Percentiles rank a stretch among this genome's conserved stretches.
These are phyloP conservation scores for Crithidia fasciculata DNA, from an alignment of 208 protist species.

Conservation along the genomic window DNA sequence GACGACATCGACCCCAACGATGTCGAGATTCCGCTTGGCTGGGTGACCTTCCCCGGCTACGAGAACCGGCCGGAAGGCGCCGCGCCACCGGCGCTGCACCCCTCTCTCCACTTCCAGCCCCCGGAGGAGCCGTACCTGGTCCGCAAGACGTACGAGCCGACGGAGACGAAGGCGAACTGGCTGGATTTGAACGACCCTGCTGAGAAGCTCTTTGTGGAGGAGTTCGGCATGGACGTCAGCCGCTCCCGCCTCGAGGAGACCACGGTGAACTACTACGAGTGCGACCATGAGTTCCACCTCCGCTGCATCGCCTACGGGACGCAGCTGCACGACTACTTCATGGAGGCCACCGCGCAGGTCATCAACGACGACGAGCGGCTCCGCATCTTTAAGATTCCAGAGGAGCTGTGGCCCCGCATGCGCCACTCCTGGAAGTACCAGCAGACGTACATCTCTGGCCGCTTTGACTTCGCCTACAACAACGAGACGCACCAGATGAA, in stretches of 20 bases:
- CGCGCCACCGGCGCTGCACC: conserved; percentile 55
- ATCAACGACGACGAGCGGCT: conserved; percentile 80
- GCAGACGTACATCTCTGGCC: conserved; percentile 77
- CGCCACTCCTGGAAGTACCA: conserved; percentile 81
- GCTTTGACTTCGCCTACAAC: conserved; percentile 92
- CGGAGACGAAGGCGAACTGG: conserved; percentile 59
- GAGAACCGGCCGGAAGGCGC: conserved; percentile 55
- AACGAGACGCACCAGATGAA: conserved; percentile 76
- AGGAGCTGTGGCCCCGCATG: conserved; percentile 88
- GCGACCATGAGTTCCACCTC: conserved; percentile 78
- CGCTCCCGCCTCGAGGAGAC: conserved; percentile 61
- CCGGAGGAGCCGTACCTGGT: conserved; percentile 55
- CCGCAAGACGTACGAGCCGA: conserved; percentile 65
- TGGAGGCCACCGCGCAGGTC: conserved; percentile 87
- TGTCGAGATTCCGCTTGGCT: conserved; percentile 73
- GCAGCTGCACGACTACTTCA: conserved; percentile 83
- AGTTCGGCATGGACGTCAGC: conserved; percentile 82
- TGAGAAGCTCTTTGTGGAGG: conserved; percentile 75
- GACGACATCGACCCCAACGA: conserved; percentile 61
- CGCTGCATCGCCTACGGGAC: conserved; percentile 63
- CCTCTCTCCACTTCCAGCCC: conserved; percentile 57
- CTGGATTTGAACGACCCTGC: conserved; percentile 79
- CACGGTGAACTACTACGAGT: conserved; percentile 82
- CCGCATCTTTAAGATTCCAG: conserved; percentile 68
- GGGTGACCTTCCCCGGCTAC: conserved; percentile 83